Evolutionary conservation across 1,139 yeast genomes (phyloP), one percentile per base, ranked within the genome.

Genomic region (Sugiyamaella pinicola): DNA sequence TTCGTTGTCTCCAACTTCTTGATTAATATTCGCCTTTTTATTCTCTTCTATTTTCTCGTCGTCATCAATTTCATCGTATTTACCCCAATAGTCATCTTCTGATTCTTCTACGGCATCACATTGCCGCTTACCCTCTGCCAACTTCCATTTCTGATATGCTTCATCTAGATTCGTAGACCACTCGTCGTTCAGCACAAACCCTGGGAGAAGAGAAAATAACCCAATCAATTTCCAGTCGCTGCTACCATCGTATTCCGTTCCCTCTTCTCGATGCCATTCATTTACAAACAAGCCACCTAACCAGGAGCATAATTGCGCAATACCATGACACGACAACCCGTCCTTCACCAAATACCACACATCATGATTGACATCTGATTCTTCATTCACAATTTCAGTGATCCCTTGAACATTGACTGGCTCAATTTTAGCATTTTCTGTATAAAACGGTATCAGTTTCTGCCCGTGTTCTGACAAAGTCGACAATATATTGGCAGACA

Each of bases 61-160:
- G 9, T 55, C 58, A 19, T 53, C 57, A 26, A 51, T 55, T n/a
- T 52, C 52, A 13, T 45, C 53, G 18, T 52, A 42, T 29, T 49
- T 42, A 22, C 39, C 49, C 53, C 53, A 49, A 37, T 53, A 51
- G 18, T 49, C 52, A 26, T 53, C 54, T 31, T 46, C 46, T n/a
- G 50, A 43, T 13, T 48, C 42, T 21, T 39, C 43, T 17, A 21
- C 31, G 21, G 29, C 40, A 3, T n/a, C 12, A 19, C 12, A n/a
- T 7, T 24, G 13, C 28, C 17, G 17, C 18, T n/a, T 6, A n/a
- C 18, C 18, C 10, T 39, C 17, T 12, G 8, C 22, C 10, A 24
- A 12, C 24, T 26, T 13, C 47, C 47, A 42, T 10, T 29, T 42
- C 7, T 19, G 15, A 18, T 42, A 19, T 29, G 47, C 47, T 31